Base-by-base conservation (phyloP, 2,329 filamentous ascomycete genomes). In the Davidsoniella eucalypti region DNA sequence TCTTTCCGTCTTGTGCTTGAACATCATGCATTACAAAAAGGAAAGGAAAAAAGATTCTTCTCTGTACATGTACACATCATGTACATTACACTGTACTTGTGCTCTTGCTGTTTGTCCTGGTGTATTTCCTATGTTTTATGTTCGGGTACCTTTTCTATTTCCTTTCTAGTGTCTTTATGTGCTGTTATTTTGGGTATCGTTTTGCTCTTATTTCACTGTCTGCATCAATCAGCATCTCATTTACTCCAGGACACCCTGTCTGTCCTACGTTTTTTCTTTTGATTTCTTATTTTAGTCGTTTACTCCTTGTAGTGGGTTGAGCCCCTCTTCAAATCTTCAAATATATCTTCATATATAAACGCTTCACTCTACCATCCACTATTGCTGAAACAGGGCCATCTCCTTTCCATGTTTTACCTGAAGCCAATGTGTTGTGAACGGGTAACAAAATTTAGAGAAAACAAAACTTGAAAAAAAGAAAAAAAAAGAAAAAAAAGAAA, bases 81-180 rank as follows among this genome's bases (percentile, higher is more conserved):
- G 47, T 50, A 52, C 46, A 42, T 33, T 47, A 52, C 46, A 40
- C 45, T 45, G 29, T 33, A 33, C 29, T 47, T 54, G 29, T 50
- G 44, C 37, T 47, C 47, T 51, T 49, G 45, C 47, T 47, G 12
- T 23, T 47, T 48, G 8, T 26, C 4, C 47, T 29, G 23, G 29
- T 37, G 26, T 44, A 23, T 8, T 43, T 36, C 16, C 10, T 25
- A n/a, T 44, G 29, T 33, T 33, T 14, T 25, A n/a, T 44, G 8
- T 33, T 33, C 29, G 29, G 29, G 29, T 33, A 9, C 29, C 14
- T 39, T 18, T 18, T 8, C 29, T 23, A 9, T 43, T 41, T 33
- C 37, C 9, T 40, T 23, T 47, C 37, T 50, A 41, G 44, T 39
- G 10, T 44, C 44, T 44, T 44, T 39, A 17, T 2, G 45, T 45